Conservation (phyloP, 352 stramenopile genomes). For the Globisporangium mamillatum region DNA sequence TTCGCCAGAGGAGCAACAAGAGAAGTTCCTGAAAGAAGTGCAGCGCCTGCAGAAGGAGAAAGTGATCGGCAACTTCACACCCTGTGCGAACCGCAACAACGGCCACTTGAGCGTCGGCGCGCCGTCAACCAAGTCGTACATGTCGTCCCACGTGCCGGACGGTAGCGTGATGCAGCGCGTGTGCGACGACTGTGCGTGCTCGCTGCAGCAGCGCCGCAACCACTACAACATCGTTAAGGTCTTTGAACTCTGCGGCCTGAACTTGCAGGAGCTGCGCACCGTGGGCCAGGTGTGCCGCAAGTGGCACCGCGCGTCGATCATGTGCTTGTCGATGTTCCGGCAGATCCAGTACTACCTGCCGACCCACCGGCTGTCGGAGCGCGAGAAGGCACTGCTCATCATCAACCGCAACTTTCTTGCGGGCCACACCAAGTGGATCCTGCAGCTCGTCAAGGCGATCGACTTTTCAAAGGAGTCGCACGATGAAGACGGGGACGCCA, state of each 20-base stretch:
- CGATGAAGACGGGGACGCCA: slow-evolving; percentile 6
- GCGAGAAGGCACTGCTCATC: slow-evolving; percentile 71
- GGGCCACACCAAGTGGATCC: slow-evolving; percentile 81
- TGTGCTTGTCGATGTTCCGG: slow-evolving; percentile 86
- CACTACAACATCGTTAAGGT: slow-evolving; percentile 87
- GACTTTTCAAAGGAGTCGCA: slow-evolving; percentile 61
- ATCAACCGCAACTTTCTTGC: slow-evolving; percentile 78
- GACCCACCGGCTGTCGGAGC: slow-evolving; percentile 64
- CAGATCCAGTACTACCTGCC: slow-evolving; percentile 88
- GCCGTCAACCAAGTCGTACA: slow-evolving; percentile 30
- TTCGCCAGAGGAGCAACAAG: slow-evolving; percentile 44
- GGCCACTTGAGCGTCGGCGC: slow-evolving; percentile 17
- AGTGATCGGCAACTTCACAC: slow-evolving; percentile 76
- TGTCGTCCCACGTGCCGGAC: slow-evolving; percentile 52
- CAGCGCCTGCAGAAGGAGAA: slow-evolving; percentile 59
- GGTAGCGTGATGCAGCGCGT: slow-evolving; percentile 77
- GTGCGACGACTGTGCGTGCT: slow-evolving; percentile 79
- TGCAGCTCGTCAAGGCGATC: slow-evolving; percentile 85
- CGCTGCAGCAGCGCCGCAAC: slow-evolving; percentile 75
- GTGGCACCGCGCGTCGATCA: slow-evolving; percentile 84
- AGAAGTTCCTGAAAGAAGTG: slow-evolving; percentile 71
- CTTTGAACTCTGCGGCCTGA: slow-evolving; percentile 80
- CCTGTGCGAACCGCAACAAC: slow-evolving; percentile 33
- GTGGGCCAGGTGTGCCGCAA: slow-evolving; percentile 82
- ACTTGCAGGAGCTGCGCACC: slow-evolving; percentile 68